Evolutionary conservation across 148 eudicot genomes (phyloP), one percentile per base, ranked within the genome.

Genomic region (Camellia japonica): DNA sequence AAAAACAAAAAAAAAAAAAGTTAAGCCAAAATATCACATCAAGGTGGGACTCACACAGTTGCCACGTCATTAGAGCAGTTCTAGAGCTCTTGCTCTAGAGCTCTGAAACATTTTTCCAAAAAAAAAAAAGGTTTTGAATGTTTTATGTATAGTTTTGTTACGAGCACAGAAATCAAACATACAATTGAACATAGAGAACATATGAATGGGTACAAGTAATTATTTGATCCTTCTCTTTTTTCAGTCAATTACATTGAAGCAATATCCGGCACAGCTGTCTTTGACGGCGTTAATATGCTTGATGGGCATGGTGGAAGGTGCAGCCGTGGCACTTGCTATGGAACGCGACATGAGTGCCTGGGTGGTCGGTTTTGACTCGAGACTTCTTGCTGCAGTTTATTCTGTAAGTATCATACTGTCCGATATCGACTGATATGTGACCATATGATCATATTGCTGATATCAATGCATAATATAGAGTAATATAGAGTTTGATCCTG

Each of bases 371-470:
- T 90, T 89, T 62, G 94, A 91, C 77, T 88, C 91, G 42, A 85
- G 88, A 75, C 89, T 91, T 71, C 85, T 90, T 6, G 94, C 94
- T 79, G 88, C 90, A 65, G 93, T 79, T 71, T 91, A 91, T 74
- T 83, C 92, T 47, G 92, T 89, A 51, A 84, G 90, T 79, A 54
- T 51, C 76, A 66, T 61, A 23, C 30, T 52, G 19, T 7, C 4
- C 2, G 4, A 68, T 20, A 2, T 63, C 15, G 13, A 43, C 49
- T n/a, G 20, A 5, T 74, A 52, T 74, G 18, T 9, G 10, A 49
- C 4, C 73, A 30, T 18, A 18, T 55, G 46, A 14, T 77, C 23
- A 19, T 67, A 0, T 23, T 2, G 9, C 9, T 59, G 20, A 13
- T 23, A 8, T 52, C 18, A 1, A 59, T 47, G 0, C 38, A 30